phyloP scores from a whole-genome alignment of 495 filamentous ascomycete species.

The Durotheca rogersii region DNA sequence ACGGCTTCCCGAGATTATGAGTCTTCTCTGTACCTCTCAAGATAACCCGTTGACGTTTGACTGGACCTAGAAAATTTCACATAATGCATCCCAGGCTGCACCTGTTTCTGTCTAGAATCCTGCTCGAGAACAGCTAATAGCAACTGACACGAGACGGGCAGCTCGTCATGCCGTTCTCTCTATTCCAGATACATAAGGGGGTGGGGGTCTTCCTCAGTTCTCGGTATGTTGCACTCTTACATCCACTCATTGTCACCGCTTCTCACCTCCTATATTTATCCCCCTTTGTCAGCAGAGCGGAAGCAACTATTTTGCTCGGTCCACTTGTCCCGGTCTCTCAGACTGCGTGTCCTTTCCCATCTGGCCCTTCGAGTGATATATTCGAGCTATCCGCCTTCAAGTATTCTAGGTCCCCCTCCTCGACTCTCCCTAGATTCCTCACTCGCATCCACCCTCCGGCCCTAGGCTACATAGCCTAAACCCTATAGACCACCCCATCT shows the following conservation, averaged over 20 bases:
- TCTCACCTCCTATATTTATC: conserved; percentile 11
- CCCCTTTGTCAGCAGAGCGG: conserved; percentile 19
- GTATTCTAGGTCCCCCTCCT: conserved; percentile 13
- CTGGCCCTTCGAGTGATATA: conserved; percentile 12
- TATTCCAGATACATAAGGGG: conserved; percentile 25
- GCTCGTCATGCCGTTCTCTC: conserved; percentile 8
- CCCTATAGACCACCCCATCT: conserved; percentile 2
- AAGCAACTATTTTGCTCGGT: conserved; percentile 6
- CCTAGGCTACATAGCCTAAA: conserved; percentile 7
- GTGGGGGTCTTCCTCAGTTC: conserved; percentile 19
- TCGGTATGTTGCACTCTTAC: conserved; percentile 8
- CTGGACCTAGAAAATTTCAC: conserved; percentile 28
- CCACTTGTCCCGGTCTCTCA: conserved; percentile 7
- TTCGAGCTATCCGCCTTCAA: not conserved
- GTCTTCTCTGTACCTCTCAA: conserved; percentile 16
- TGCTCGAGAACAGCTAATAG: conserved; percentile 9
- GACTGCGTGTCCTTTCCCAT: conserved; percentile 2
- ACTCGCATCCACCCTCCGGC: conserved; percentile 16
- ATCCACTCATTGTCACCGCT: conserved; percentile 9
- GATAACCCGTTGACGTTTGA: conserved; percentile 33
- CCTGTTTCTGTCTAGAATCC: conserved; percentile 12
- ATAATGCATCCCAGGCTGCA: conserved; percentile 8
- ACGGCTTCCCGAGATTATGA: conserved; percentile 28
- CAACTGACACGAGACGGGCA: conserved; percentile 14
- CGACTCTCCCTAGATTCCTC: conserved; percentile 14